Evolutionary conservation across 106 monocot genomes (phyloP), one percentile per base, ranked within the genome.

Genomic region (Acorus calamus): DNA sequence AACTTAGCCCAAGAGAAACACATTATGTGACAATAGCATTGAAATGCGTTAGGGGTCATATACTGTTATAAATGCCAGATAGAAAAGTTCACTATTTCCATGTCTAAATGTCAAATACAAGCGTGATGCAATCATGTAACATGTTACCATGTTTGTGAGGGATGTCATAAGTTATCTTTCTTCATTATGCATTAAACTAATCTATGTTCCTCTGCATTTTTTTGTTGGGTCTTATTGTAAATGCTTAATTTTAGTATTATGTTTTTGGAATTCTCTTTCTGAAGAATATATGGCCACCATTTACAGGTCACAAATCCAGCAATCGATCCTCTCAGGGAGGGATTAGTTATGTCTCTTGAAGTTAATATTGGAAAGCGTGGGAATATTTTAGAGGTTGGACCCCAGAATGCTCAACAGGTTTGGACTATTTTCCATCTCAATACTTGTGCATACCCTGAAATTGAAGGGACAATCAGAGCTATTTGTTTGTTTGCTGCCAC

Each of bases 301-400:
- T 28, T 73, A 28, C 64, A 96, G 96, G 96, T 96, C 49, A 96
- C 96, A 62, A 96, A 96, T 74, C 96, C 96, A 76, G 81, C 96
- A 13, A 96, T 96, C 72, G 96, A 96, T 68, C 96, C 96, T 41
- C 71, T 96, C 12, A 85, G 96, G 81, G 96, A 96, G 78, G 96
- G 96, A 53, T 77, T 96, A 63, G 96, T 96, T 3, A 96, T 96
- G 96, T 91, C 96, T 46, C 87, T 96, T 49, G 96, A 96, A 57
- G 83, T 96, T 49, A 91, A 83, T 70, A 83, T 96, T 77, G 96
- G 96, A 46, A 96, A 85, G 65, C 91, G 96, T 49, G 76, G 85
- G 68, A 96, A 96, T 66, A 84, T 96, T 76, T 77, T 96, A 55
- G 87, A 91, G 52, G 66, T 80, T 75, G 96, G 96, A 56, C 91